Base-by-base conservation (phyloP, 148 eudicot genomes). In the Hydrangea macrophylla region DNA sequence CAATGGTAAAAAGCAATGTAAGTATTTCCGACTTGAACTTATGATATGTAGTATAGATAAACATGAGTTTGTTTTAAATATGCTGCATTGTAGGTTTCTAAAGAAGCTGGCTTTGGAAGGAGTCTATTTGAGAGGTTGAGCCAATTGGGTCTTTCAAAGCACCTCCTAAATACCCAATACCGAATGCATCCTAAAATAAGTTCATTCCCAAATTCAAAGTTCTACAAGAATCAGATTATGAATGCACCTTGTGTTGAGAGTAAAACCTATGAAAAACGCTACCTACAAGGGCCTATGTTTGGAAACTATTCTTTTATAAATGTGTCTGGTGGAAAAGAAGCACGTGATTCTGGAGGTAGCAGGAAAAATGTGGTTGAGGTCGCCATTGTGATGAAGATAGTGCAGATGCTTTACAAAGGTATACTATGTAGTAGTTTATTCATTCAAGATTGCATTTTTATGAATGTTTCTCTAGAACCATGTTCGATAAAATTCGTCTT, bases 111-210 rank as follows among this genome's bases (percentile, higher is more conserved):
- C 65, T 77, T 83, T n/a, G 84, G 86, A 54, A 73, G 77, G 30
- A n/a, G n/a, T n/a, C n/a, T n/a, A n/a, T n/a, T n/a, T n/a, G n/a
- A n/a, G n/a, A n/a, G n/a, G n/a, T n/a, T n/a, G n/a, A n/a, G n/a
- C n/a, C n/a, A n/a, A n/a, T 39, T 83, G 75, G 80, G 84, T 23
- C 70, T 58, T 62, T 57, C 74, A 24, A 80, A 73, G 50, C 74
- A 70, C 58, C 81, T 80, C 20, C 65, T 83, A 28, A 75, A 83
- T 55, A 50, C 70, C 33, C 84, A 83, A 22, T 83, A 83, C 78
- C 58, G 87, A 40, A 83, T 83, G 87, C 84, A 80, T 60, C 87
- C 87, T 11, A 72, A 73, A 25, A 83, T 83, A 23, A 83, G 87
- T 55, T n/a, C n/a, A n/a, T n/a, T n/a, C n/a, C n/a, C n/a, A n/a